phyloP scores from a whole-genome alignment of 2,329 filamentous ascomycete genomes.

The Phialophora macrospora region DNA sequence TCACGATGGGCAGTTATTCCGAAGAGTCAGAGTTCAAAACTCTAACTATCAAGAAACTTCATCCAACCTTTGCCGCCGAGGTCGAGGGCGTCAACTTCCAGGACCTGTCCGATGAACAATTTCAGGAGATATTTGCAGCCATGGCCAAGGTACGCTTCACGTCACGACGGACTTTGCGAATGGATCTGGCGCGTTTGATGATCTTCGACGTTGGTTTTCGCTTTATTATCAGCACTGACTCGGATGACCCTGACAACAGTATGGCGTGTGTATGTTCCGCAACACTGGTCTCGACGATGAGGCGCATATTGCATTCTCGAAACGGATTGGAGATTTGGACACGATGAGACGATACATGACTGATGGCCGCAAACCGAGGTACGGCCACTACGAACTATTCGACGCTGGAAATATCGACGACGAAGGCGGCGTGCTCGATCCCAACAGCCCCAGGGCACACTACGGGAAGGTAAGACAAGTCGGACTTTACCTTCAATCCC shows the following conservation, averaged over 20 bases:
- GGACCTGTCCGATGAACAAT: constrained; percentile 43
- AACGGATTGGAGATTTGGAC: constrained; percentile 61
- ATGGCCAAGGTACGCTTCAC: constrained; percentile 44
- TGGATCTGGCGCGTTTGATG: not conserved
- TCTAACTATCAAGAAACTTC: constrained; percentile 44
- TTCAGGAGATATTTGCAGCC: constrained; percentile 46
- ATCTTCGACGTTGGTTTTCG: not conserved
- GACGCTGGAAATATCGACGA: constrained; percentile 62
- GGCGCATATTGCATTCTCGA: constrained; percentile 58
- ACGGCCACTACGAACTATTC: constrained; percentile 58
- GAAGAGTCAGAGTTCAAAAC: constrained; percentile 39
- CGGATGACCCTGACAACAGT: constrained; percentile 45
- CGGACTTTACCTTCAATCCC: not conserved
- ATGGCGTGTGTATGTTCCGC: constrained; percentile 59
- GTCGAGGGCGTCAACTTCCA: constrained; percentile 47
- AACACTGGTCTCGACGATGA: constrained; percentile 58
- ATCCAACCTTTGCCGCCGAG: constrained; percentile 48
- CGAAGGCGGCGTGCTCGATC: constrained; percentile 51
- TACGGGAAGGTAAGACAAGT: constrained; percentile 46
- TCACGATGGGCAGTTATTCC: constrained; percentile 28
- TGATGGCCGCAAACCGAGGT: constrained; percentile 54
- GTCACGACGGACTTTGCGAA: not conserved
- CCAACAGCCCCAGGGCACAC: constrained; percentile 39
- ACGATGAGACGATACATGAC: constrained; percentile 58
- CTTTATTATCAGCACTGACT: constrained; percentile 8